These are phyloP conservation scores for Verruconis gallopava DNA, from an alignment of 2,329 filamentous ascomycete genomes.

Conservation along the genomic window DNA sequence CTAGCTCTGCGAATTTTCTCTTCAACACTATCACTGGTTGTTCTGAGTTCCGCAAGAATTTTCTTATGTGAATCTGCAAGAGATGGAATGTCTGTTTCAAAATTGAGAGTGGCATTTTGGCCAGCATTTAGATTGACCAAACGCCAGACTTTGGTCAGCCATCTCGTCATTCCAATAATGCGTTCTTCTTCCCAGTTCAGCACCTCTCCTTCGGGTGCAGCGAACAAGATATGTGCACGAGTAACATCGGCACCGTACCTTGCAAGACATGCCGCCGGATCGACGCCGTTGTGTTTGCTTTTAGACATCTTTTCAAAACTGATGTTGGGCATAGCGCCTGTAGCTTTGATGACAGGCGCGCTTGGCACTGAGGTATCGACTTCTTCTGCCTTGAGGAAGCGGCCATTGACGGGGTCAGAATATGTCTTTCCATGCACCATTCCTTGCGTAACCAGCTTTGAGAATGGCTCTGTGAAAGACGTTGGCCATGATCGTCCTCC, in stretches of 20 bases:
- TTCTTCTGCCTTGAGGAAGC: conserved; percentile 65
- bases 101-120: not conserved
- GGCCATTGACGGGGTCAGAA: conserved; percentile 58
- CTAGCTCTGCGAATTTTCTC: conserved; percentile 58
- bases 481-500: conserved; percentile 21
- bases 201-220: conserved; percentile 70
- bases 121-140: too few relatives aligned
- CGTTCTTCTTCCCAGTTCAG: conserved; percentile 80
- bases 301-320: conserved; percentile 91
- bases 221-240: conserved; percentile 77
- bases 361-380: conserved; percentile 48
- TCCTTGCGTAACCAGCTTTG: conserved; percentile 70
- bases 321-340: conserved; percentile 44
- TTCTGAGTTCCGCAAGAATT: conserved; percentile 41
- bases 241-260: conserved; percentile 74
- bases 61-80: conserved; percentile 23
- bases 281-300: conserved; percentile 84
- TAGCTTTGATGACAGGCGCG: conserved; percentile 48
- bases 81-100: not conserved
- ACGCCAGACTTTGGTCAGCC: conserved; percentile 57
- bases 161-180: conserved; percentile 69
- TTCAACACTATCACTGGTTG: conserved; percentile 53
- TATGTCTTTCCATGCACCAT: conserved; percentile 89
- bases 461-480: conserved; percentile 58
- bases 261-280: conserved; percentile 58